Conservation (phyloP, 2,329 filamentous ascomycete species). For the Fusarium agapanthi region DNA sequence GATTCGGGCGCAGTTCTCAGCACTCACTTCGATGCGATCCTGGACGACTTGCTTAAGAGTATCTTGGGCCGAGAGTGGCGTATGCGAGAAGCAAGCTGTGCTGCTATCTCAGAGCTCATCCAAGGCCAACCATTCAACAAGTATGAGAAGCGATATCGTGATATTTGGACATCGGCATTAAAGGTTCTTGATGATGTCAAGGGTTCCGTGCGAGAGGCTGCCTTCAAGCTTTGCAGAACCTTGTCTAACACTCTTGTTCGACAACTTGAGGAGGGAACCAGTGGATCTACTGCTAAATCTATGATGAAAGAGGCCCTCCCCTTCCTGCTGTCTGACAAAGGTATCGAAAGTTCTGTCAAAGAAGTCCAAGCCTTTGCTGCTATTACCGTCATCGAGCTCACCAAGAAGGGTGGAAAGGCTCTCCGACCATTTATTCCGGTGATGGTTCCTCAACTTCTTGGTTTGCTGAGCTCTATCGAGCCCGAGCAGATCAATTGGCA, state of each 20-base stretch:
- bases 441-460: constrained; percentile 82
- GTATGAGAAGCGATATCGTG: constrained; percentile 85
- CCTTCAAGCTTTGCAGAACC: constrained; percentile 81
- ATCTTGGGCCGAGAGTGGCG: constrained; percentile 94
- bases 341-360: constrained; percentile 86
- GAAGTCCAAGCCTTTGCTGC: constrained; percentile 88
- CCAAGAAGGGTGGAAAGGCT: constrained; percentile 85
- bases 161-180: constrained; percentile 86
- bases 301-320: constrained; percentile 90
- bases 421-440: constrained; percentile 83
- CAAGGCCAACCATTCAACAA: constrained; percentile 78
- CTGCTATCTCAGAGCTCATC: constrained; percentile 86
- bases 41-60: constrained; percentile 85
- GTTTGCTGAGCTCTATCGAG: constrained; percentile 86
- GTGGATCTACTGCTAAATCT: constrained; percentile 72
- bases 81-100: constrained; percentile 89
- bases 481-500: constrained; percentile 91
- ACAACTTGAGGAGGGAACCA: constrained; percentile 81
- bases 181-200: constrained; percentile 98
- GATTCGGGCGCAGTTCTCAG: constrained; percentile 81
- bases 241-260: constrained; percentile 87
- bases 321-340: constrained; percentile 88
- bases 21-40: constrained; percentile 85
- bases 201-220: constrained; percentile 82
- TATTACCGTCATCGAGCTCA: constrained; percentile 85